Evolutionary conservation across 148 eudicot species (phyloP).

Genomic region (Tetragonia tetragonoides): DNA sequence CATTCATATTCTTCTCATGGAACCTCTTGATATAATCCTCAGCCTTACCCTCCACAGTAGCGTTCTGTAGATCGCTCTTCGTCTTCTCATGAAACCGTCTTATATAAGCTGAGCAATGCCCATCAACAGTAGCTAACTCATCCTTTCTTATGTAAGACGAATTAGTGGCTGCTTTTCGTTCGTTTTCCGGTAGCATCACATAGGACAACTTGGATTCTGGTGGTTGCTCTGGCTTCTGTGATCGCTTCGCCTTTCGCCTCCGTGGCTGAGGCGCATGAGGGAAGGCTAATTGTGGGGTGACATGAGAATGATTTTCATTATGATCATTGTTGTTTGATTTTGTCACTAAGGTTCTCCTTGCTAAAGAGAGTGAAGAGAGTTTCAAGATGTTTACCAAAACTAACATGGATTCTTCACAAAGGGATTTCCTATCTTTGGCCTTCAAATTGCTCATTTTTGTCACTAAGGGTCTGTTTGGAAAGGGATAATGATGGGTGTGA

Average conservation of each 20-base stretch:
- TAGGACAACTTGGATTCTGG: slow-evolving; percentile 26
- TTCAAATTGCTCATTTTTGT: slow-evolving; percentile 1
- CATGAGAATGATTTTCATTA: neutral
- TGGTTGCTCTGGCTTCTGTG: slow-evolving; percentile 34
- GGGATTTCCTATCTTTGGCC: slow-evolving; percentile 37
- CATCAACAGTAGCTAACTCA: slow-evolving; percentile 25
- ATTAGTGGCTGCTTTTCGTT: slow-evolving; percentile 4
- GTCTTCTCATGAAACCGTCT: slow-evolving; percentile 43
- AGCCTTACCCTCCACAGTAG: slow-evolving; percentile 40
- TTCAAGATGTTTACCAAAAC: slow-evolving; percentile 44
- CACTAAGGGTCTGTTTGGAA: slow-evolving; percentile 2
- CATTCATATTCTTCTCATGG: slow-evolving; percentile 48
- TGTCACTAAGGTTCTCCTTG: slow-evolving; percentile 28
- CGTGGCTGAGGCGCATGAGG: slow-evolving; percentile 5
- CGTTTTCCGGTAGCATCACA: slow-evolving; percentile 34
- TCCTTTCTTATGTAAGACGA: slow-evolving; percentile 11
- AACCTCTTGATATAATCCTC: slow-evolving; percentile 44
- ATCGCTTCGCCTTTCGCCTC: slow-evolving; percentile 16
- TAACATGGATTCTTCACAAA: slow-evolving; percentile 56
- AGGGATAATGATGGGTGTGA: neutral
- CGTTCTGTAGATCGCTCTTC: slow-evolving; percentile 30
- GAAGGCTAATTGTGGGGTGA: neutral
- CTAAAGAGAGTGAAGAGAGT: slow-evolving; percentile 47
- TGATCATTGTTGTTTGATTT: slow-evolving; percentile 9
- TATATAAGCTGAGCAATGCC: slow-evolving; percentile 37